These are phyloP conservation scores for Withania somnifera DNA, from an alignment of 305 asterid genomes.

Conservation along the genomic window DNA sequence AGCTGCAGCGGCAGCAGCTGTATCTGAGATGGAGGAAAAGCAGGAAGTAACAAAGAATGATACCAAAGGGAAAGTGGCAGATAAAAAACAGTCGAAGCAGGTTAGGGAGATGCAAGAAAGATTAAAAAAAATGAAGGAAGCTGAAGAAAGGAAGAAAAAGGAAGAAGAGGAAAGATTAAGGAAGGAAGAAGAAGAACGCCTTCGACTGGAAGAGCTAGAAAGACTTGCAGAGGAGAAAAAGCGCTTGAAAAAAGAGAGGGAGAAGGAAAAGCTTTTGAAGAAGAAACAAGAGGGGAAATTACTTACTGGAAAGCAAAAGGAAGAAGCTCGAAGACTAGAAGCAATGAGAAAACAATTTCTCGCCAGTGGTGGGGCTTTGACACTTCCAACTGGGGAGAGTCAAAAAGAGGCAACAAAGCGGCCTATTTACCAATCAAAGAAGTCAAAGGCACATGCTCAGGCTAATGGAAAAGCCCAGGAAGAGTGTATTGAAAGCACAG, in stretches of 20 bases:
- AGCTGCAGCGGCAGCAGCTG: conserved; percentile 32
- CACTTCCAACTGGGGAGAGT: conserved; percentile 42
- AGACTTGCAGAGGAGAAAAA: conserved; percentile 76
- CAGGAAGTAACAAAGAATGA: conserved; percentile 41
- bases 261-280: conserved; percentile 70
- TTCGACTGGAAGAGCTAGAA: conserved; percentile 59
- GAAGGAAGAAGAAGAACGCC: conserved; percentile 91
- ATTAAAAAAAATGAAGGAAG: conserved; percentile 68
- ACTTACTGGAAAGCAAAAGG: conserved; percentile 84
- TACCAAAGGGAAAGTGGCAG: conserved; percentile 27
- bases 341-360: conserved; percentile 83
- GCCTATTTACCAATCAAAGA: conserved; percentile 72
- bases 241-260: conserved; percentile 81
- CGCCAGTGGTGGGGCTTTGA: conserved; percentile 45
- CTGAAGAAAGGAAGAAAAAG: conserved; percentile 62
- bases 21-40: conserved; percentile 51
- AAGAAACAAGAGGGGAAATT: conserved; percentile 82
- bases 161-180: conserved; percentile 79
- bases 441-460: conserved; percentile 55
- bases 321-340: conserved; percentile 84
- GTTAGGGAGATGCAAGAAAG: conserved; percentile 92
- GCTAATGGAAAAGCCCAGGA: conserved; percentile 45
- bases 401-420: conserved; percentile 40
- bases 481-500: conserved; percentile 32
- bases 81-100: conserved; percentile 64